Evolutionary conservation across 495 filamentous ascomycete species (phyloP).

Genomic region (Hypoxylon fragiforme): DNA sequence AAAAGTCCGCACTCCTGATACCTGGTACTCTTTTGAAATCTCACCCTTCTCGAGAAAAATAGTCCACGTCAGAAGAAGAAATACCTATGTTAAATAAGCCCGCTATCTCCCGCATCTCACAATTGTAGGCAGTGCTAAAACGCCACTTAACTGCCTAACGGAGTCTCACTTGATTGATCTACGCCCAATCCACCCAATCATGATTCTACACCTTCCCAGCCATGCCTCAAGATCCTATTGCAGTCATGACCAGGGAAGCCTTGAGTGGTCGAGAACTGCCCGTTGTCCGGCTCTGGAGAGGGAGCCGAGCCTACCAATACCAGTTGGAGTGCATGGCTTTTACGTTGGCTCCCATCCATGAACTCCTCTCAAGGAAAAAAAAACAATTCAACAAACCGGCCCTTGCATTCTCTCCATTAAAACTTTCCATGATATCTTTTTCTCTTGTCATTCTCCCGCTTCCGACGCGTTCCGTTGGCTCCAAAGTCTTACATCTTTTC

Average conservation of each 20-base stretch:
- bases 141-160: conserved; percentile 34
- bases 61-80: conserved; percentile 26
- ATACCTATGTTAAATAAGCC: conserved; percentile 17
- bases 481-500: conserved; percentile 16
- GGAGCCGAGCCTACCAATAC: conserved; percentile 22
- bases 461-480: conserved; percentile 30
- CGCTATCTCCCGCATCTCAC: conserved; percentile 29
- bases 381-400: conserved; percentile 18
- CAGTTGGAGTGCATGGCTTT: conserved; percentile 29
- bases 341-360: conserved; percentile 25
- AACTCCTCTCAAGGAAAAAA: conserved; percentile 13
- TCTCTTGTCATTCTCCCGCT: conserved; percentile 33
- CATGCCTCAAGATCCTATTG: conserved; percentile 33
- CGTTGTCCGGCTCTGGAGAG: conserved; percentile 33
- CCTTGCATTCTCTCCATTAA: conserved; percentile 34
- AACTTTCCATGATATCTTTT: conserved; percentile 26
- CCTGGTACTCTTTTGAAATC: not conserved
- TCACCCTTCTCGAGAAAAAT: conserved; percentile 16
- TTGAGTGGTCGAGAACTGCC: conserved; percentile 32
- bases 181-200: conserved; percentile 38
- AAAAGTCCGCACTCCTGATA: conserved; percentile 35
- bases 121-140: conserved; percentile 29
- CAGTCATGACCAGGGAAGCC: conserved; percentile 30
- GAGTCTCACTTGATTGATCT: conserved; percentile 42
- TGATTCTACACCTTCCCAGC: conserved; percentile 24